Percentiles rank a stretch among this genome's conserved stretches.
Evolutionary conservation across 1,139 yeast species (phyloP).

Genomic region (Taphrina communis): DNA sequence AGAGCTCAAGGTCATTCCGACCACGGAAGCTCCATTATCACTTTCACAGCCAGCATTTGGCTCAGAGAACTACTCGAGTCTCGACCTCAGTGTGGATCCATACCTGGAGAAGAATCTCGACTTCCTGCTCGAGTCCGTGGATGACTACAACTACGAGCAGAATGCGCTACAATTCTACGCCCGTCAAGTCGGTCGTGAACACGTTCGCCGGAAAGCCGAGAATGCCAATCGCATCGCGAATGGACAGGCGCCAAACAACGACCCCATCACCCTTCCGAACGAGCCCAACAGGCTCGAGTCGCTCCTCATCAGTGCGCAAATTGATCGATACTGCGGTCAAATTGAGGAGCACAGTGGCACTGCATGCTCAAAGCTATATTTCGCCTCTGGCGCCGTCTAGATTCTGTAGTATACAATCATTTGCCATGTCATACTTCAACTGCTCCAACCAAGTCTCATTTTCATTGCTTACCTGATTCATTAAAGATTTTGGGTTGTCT

Average conservation of each 20-base stretch:
- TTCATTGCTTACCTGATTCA: too few relatives aligned
- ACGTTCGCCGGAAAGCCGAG: slow-evolving; percentile 64
- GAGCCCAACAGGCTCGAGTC: slow-evolving; percentile 81
- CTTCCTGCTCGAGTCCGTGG: slow-evolving; percentile 73
- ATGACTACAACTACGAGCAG: slow-evolving; percentile 79
- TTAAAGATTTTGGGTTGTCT: too few relatives aligned
- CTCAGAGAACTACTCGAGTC: slow-evolving; percentile 51
- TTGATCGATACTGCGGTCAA: slow-evolving; percentile 51
- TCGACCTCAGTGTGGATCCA: slow-evolving; percentile 55
- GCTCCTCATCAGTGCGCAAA: slow-evolving; percentile 70
- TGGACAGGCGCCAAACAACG: slow-evolving; percentile 62
- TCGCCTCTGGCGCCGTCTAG: slow-evolving; percentile 38
- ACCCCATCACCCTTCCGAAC: slow-evolving; percentile 69
- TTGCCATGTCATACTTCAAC: not conserved
- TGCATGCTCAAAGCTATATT: slow-evolving; percentile 47
- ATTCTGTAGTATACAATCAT: not conserved
- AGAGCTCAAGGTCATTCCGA: slow-evolving; percentile 38
- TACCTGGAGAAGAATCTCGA: slow-evolving; percentile 62
- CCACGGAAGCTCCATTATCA: slow-evolving; percentile 43
- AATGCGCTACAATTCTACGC: slow-evolving; percentile 83
- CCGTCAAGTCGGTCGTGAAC: slow-evolving; percentile 75
- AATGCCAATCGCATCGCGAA: slow-evolving; percentile 63
- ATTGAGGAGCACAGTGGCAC: slow-evolving; percentile 48
- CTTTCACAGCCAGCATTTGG: slow-evolving; percentile 41
- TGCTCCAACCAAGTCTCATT: too few relatives aligned